Evolutionary conservation across 1,284 basidiomycete genomes (phyloP).

Genomic region (Sphaerobolus stellatus): DNA sequence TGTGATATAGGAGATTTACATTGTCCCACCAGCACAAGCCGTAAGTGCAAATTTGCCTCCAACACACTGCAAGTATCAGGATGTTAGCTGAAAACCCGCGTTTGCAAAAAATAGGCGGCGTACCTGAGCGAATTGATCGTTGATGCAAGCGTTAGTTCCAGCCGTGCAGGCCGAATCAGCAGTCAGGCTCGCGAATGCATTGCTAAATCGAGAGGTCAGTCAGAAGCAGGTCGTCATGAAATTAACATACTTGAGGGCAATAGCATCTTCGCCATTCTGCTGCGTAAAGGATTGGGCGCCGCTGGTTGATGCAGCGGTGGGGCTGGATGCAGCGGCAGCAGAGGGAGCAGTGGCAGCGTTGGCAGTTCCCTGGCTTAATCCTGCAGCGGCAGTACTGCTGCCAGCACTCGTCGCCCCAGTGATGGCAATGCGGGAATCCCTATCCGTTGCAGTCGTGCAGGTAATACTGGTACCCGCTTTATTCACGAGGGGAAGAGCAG

Average conservation of each 20-base stretch:
- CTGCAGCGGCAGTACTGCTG: too few species aligned
- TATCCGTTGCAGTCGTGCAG: slow-evolving; percentile 26
- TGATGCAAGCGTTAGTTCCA: slow-evolving; percentile 12
- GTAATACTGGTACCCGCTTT: slow-evolving; percentile 36
- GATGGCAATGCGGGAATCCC: slow-evolving; percentile 31
- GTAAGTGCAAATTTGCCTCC: slow-evolving; percentile 35
- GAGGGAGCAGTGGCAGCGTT: slow-evolving; percentile 15
- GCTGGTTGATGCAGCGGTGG: slow-evolving; percentile 20
- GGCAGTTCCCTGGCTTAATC: slow-evolving; percentile 6
- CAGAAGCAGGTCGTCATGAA: slow-evolving; percentile 45
- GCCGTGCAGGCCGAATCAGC: slow-evolving; percentile 9
- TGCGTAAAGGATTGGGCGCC: slow-evolving; percentile 18
- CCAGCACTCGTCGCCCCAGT: slow-evolving; percentile 24
- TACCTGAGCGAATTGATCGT: slow-evolving; percentile 10
- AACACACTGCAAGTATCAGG: slow-evolving; percentile 40
- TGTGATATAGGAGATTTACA: too few species aligned
- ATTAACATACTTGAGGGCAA: slow-evolving; percentile 16
- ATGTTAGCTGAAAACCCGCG: background rate
- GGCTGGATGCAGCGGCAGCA: slow-evolving; percentile 21
- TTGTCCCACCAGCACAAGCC: slow-evolving; percentile 33
- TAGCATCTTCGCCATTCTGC: slow-evolving; percentile 24
- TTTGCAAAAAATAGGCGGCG: background rate
- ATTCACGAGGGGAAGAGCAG: slow-evolving; percentile 50
- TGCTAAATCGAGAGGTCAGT: slow-evolving; percentile 19
- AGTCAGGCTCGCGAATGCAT: slow-evolving; percentile 4